Evolutionary conservation across 164 flowering plant genomes (phyloP), one percentile per base, ranked within the genome.

Genomic region (Berberis vulgaris): DNA sequence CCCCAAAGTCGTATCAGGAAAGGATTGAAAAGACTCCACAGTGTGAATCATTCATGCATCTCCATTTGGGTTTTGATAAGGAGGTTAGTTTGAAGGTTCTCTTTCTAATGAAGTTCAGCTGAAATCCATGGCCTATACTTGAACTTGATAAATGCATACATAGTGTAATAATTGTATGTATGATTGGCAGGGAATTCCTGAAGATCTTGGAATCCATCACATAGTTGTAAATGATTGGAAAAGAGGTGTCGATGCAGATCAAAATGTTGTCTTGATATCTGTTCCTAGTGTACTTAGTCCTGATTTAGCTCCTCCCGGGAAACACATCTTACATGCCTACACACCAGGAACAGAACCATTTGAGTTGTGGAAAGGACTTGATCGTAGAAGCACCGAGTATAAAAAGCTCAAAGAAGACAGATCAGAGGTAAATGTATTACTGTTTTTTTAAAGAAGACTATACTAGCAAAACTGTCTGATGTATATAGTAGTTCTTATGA

Each of bases 21-120:
- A 76, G 84, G 58, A 65, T 83, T 44, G 66, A 82, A 62, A 76
- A 2, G 58, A 94, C 92, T 6, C 84, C 80, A 4, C 96, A 87
- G 67, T 94, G 98, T 68, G 95, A 94, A 71, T 93, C 98, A n/a
- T 93, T 93, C 77, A 86, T 93, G 97, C 97, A 93, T 78, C 90
- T 93, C 54, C 98, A 93, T 80, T 74, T 93, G 76, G 98, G 98
- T 45, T 90, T 93, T 73, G 96, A 90, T 76, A 84, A 87, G 54
- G 82, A 93, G 92, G 97, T 93, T 67, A 73, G 80, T 43, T 54
- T 38, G 2, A 45, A 50, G 12, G 5, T 26, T 2, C 47, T 60
- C 55, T 61, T 4, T 56, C n/a, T 52, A 26, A 46, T 7, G 54
- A 7, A n/a, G 54, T 50, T 8, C 12, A 7, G 12, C 54, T 26